Evolutionary conservation across 2,329 filamentous ascomycete genomes (phyloP), one percentile per base, ranked within the genome.

Genomic region (Botrytis aclada): DNA sequence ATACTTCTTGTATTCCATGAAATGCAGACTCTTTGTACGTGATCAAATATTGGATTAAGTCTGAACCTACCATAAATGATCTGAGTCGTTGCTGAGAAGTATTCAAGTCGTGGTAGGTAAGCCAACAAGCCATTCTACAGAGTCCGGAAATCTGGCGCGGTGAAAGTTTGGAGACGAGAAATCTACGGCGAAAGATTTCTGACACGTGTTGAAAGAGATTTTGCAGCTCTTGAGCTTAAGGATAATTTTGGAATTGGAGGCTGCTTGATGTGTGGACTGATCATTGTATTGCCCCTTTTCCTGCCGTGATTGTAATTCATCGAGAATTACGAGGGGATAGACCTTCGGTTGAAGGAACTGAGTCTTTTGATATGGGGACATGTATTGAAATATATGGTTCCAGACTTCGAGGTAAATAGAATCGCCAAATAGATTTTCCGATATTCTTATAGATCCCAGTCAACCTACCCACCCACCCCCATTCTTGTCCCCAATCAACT

Each of bases 81-180:
- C 29, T 54, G 60, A 41, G 69, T 47, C 61, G 61, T 60, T 70
- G 47, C 60, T 63, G 32, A 25, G 41, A 41, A 69, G 43, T 70
- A 47, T 39, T 70, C 18, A 25, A 51, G 69, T 29, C 41, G 56
- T 32, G 45, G 20, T 54, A 65, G 65, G 37, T 71, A 54, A 56
- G 60, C 61, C 29, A 56, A 47, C n/a, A 71, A 71, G 69, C 69
- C 60, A 58, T 43, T 8, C 41, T 65, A 34, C 20, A 56, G 34
- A 66, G 60, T 65, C 61, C 69, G 58, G 29, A 32, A 25, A 41
- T 32, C n/a, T 47, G 58, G 43, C 58, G 45, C 32, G n/a, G 60
- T 66, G 34, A 66, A 71, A 71, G 69, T 71, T 45, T 71, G 69
- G 69, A 71, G 58, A 71, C 69, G 69, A 71, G n/a, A 32, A 43